Evolutionary conservation across 2,329 filamentous ascomycete species (phyloP).

Genomic region (Hypoxylon sp.): DNA sequence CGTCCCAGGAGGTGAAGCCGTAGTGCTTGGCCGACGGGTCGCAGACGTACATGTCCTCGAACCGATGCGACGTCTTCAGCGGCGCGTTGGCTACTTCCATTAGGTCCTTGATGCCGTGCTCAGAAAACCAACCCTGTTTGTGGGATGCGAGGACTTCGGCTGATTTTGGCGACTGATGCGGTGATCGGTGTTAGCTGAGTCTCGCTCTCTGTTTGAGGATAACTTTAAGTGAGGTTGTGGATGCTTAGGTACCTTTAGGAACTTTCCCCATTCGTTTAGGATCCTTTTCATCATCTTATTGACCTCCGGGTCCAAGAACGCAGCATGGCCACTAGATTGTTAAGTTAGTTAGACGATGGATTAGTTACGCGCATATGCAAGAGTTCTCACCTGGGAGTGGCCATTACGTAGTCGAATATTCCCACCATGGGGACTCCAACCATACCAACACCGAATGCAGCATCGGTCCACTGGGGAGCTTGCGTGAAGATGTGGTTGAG

Average conservation of each 20-base stretch:
- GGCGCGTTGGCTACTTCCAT: constrained; percentile 68
- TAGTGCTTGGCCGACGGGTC: constrained; percentile 68
- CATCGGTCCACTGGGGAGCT: constrained; percentile 68
- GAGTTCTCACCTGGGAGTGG: constrained; percentile 62
- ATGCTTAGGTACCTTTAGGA: constrained; percentile 59
- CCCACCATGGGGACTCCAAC: constrained; percentile 69
- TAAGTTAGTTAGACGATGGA: constrained; percentile 12
- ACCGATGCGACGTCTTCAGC: constrained; percentile 60
- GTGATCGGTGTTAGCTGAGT: constrained; percentile 4
- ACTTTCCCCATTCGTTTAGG: constrained; percentile 71
- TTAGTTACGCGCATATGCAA: background rate
- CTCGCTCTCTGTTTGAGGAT: background rate
- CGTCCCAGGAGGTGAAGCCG: constrained; percentile 72
- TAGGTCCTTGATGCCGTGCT: constrained; percentile 63
- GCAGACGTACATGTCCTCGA: constrained; percentile 74
- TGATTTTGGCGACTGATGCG: constrained; percentile 64
- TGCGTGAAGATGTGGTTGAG: constrained; percentile 72
- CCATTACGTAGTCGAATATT: constrained; percentile 71
- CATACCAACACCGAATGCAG: constrained; percentile 66
- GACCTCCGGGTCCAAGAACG: constrained; percentile 69
- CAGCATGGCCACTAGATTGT: constrained; percentile 63
- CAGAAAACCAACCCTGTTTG: constrained; percentile 69
- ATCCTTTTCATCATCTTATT: constrained; percentile 69
- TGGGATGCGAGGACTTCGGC: constrained; percentile 64
- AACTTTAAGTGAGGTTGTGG: constrained; percentile 42